Base-by-base conservation (phyloP, 2,329 filamentous ascomycete species). In the Stemphylium lycopersici region DNA sequence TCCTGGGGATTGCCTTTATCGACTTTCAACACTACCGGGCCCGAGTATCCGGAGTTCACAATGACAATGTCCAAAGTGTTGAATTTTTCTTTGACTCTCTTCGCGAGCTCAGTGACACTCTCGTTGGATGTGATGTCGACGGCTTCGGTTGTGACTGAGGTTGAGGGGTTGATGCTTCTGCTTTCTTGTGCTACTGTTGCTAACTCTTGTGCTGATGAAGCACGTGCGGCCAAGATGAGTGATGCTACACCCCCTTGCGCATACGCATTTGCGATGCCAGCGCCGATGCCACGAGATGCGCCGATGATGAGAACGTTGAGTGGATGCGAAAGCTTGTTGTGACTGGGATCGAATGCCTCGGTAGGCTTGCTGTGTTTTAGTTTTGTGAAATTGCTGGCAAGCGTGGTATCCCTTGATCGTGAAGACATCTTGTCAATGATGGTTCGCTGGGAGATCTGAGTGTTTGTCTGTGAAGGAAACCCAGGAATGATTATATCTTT, bases 41-140 rank as follows among this genome's bases (percentile, higher is more conserved):
- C 74, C 0, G 73, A 70, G 52, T 71, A 74, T 0, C 74, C 76
- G 7, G 74, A 74, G 42, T 78, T 78, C 39, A 70, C 67, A 41
- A 77, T 62, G 2, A 78, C 47, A 38, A 78, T 56, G 51, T 79
- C 75, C 3, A 79, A 55, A 3, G 55, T 63, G 18, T 65, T 63
- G 15, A 68, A 48, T 10, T 63, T 56, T 13, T 63, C 18, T 43
- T 65, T 62, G 1, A 77, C 48, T 0, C 36, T 48, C 16, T 43
- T 8, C 1, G 63, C 67, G 2, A 71, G 59, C 4, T 62, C 51
- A 0, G 65, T 58, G 22, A 77, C 70, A 22, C 66, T 66, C 7
- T 41, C 11, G 0, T 65, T 55, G 0, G 55, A 68, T 1, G 70
- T 65, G 24, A 77, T 68, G 42, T 77, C 72, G 45, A 71, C 71